A percentile compares a stretch with the other conserved stretches of the same genome.
These are phyloP conservation scores for Musa beccarii DNA, from an alignment of 176 grass and related monocot species.

Conservation along the genomic window DNA sequence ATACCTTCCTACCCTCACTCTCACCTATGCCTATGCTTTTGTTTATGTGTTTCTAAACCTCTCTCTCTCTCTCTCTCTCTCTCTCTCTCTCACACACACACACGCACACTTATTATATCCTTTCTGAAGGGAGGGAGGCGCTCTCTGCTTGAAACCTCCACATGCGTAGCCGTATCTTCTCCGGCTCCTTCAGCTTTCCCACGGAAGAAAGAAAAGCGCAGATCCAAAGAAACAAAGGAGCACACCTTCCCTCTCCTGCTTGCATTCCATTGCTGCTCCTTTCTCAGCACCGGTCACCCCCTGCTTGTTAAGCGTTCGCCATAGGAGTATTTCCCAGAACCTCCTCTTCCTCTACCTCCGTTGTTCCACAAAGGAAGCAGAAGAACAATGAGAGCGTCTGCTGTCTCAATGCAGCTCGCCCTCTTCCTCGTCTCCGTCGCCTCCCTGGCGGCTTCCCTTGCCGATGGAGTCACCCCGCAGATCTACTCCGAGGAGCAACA, in stretches of 20 bases:
- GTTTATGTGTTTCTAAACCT: not conserved
- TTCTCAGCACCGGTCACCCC: not conserved
- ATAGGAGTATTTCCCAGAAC: too few relatives aligned
- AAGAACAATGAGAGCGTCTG: not conserved
- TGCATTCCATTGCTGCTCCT: not conserved
- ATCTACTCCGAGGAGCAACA: slow-evolving; percentile 27
- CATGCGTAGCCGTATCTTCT: too few relatives aligned
- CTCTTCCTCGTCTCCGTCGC: slow-evolving; percentile 15
- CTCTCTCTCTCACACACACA: not conserved
- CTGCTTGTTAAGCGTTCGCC: too few relatives aligned
- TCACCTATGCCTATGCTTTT: not conserved
- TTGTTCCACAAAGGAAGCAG: not conserved
- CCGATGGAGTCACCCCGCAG: slow-evolving; percentile 22
- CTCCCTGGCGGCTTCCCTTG: slow-evolving; percentile 27
- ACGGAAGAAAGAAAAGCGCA: too few relatives aligned
- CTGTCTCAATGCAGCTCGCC: not conserved
- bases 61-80: not conserved
- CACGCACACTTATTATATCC: too few relatives aligned
- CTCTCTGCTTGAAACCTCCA: too few relatives aligned
- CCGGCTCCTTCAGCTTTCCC: too few relatives aligned
- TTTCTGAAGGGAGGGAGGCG: too few relatives aligned
- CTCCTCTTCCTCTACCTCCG: not conserved
- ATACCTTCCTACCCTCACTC: too few relatives aligned
- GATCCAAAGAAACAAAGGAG: too few relatives aligned
- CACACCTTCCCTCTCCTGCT: too few relatives aligned